phyloP scores from a whole-genome alignment of 495 filamentous ascomycete genomes.

The Hypoxylon lienhwacheense region DNA sequence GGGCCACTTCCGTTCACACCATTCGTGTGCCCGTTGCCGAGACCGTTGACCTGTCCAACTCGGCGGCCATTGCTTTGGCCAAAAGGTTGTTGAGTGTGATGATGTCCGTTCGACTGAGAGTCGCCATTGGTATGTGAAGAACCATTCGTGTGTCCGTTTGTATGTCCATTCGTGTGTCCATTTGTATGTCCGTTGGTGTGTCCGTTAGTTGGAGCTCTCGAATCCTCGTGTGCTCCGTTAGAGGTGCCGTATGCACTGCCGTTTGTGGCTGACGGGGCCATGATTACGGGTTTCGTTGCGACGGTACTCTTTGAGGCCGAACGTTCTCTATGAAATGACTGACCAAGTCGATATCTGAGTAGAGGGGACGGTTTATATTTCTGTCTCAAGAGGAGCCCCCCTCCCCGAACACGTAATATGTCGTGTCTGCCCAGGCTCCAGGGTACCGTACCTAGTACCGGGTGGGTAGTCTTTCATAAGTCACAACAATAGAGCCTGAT shows the following conservation, averaged over 20 bases:
- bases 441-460: constrained; percentile 1
- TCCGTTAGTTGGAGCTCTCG: constrained; percentile 41
- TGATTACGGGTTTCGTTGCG: constrained; percentile 39
- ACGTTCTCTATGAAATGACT: constrained; percentile 22
- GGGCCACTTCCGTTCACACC: constrained; percentile 10
- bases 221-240: constrained; percentile 33
- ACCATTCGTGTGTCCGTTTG: constrained; percentile 18
- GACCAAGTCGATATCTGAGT: constrained; percentile 23
- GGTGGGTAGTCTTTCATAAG: constrained; percentile 8
- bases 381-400: constrained; percentile 17
- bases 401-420: constrained; percentile 30
- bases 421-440: constrained; percentile 17
- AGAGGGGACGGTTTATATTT: constrained; percentile 33
- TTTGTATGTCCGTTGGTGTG: constrained; percentile 46
- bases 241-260: constrained; percentile 43
- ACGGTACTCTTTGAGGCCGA: constrained; percentile 28
- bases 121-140: constrained; percentile 13
- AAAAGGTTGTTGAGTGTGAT: constrained; percentile 8
- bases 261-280: constrained; percentile 49
- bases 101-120: constrained; percentile 19
- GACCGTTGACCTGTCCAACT: constrained; percentile 2
- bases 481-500: constrained; percentile 32
- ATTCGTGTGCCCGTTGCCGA: constrained; percentile 27
- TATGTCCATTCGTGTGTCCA: constrained; percentile 31
- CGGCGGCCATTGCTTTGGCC: constrained; percentile 13